Evolutionary conservation across 257 asterid species (phyloP).

Genomic region (Solanum paucissectum): DNA sequence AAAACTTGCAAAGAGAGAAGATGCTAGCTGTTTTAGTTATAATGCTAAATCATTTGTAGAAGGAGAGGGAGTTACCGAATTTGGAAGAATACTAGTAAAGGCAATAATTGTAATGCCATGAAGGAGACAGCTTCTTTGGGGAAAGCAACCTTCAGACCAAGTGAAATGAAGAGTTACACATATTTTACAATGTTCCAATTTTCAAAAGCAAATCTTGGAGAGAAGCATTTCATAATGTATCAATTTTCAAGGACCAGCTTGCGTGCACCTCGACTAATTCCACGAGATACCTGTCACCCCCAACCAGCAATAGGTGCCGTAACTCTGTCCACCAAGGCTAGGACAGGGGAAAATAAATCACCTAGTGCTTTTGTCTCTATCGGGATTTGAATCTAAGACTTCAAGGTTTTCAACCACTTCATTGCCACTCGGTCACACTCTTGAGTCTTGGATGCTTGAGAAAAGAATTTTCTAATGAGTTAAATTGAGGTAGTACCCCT

Average conservation of each 20-base stretch:
- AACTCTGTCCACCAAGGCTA: background rate
- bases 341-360: background rate
- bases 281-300: background rate
- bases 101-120: background rate
- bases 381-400: background rate
- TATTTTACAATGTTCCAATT: background rate
- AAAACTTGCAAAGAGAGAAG: background rate
- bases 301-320: background rate
- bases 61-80: background rate
- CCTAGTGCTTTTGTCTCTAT: background rate
- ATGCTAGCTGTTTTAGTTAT: background rate
- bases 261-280: background rate
- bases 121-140: background rate
- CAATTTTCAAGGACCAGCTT: background rate
- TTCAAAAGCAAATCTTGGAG: background rate
- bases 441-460: background rate
- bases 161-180: background rate
- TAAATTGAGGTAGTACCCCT: background rate
- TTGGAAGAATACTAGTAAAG: background rate
- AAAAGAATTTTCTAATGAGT: background rate
- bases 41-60: background rate
- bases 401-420: background rate
- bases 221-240: background rate
- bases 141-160: background rate
- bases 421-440: background rate